A percentile compares a stretch with the other conserved stretches of the same genome.
These are phyloP conservation scores for Boletus huronensis DNA, from an alignment of 768 basidiomycete genomes.

Conservation along the genomic window DNA sequence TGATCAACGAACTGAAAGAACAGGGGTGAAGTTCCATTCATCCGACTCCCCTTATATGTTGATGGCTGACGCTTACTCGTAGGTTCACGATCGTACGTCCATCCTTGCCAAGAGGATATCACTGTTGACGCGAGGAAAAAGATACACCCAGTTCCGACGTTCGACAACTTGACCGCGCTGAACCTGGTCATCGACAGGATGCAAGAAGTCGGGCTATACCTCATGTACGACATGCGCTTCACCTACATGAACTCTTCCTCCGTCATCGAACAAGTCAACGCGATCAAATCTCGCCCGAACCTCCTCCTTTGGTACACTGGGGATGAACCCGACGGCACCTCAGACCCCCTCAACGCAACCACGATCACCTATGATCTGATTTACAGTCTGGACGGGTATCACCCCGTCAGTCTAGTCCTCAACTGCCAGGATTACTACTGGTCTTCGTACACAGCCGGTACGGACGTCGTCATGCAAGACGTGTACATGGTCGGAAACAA, in stretches of 20 bases:
- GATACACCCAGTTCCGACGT: constrained; percentile 72
- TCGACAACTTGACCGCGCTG: constrained; percentile 55
- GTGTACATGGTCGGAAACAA: constrained; percentile 51
- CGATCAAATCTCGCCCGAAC: constrained; percentile 63
- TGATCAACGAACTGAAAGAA: constrained; percentile 32
- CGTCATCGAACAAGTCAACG: constrained; percentile 66
- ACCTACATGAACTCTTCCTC: constrained; percentile 63
- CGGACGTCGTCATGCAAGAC: constrained; percentile 72
- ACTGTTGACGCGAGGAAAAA: constrained; percentile 13
- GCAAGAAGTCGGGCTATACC: constrained; percentile 64
- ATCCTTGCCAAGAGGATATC: not conserved
- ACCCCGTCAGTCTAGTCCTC: constrained; percentile 61
- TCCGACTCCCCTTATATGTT: not conserved
- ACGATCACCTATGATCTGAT: constrained; percentile 51
- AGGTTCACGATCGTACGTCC: constrained; percentile 33
- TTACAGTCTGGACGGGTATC: constrained; percentile 60
- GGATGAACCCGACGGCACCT: constrained; percentile 71
- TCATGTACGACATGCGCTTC: constrained; percentile 83
- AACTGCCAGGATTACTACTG: constrained; percentile 70
- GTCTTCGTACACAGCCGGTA: constrained; percentile 52
- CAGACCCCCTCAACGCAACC: constrained; percentile 60
- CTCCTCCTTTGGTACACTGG: constrained; percentile 72
- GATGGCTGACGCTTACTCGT: not conserved
- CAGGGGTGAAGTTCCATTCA: constrained; percentile 22
- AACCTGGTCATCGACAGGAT: constrained; percentile 62